Evolutionary conservation across 1,284 basidiomycete species (phyloP).

Genomic region (Marasmius oreades): DNA sequence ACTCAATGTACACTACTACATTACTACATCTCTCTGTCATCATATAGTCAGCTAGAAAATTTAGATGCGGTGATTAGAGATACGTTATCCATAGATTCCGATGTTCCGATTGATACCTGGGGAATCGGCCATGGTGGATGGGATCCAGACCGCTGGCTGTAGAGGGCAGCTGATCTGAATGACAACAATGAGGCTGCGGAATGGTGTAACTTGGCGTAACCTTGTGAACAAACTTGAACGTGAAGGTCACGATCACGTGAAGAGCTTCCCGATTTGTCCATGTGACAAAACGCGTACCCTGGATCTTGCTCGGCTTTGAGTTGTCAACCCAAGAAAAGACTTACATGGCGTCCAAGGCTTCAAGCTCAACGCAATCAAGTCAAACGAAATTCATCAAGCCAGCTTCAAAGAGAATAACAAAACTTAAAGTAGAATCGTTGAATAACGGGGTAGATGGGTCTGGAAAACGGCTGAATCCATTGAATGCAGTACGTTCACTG

Average conservation of each 20-base stretch:
- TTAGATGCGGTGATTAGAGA: no score
- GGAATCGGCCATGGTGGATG: no score
- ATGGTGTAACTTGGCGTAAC: no score
- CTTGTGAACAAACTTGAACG: no score
- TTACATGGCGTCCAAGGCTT: conserved; percentile 14
- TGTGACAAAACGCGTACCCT: not conserved
- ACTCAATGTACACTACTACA: no score
- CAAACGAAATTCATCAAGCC: conserved; percentile 24
- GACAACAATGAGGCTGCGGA: no score
- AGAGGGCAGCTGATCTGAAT: no score
- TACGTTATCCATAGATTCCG: no score
- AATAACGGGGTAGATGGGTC: conserved; percentile 25
- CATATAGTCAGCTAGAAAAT: no score
- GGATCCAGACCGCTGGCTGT: no score
- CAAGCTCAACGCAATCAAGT: not conserved
- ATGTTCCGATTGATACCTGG: no score
- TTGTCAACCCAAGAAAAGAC: not conserved
- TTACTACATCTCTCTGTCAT: no score
- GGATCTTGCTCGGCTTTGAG: not conserved
- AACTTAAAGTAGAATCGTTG: conserved; percentile 31
- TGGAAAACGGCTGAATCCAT: conserved; percentile 40
- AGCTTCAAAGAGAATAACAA: conserved; percentile 1
- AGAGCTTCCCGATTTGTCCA: not conserved
- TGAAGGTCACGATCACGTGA: not conserved
- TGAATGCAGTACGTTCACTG: conserved; percentile 41